Evolutionary conservation across 2,329 filamentous ascomycete genomes (phyloP), one percentile per base, ranked within the genome.

Genomic region (Neurospora sp.): DNA sequence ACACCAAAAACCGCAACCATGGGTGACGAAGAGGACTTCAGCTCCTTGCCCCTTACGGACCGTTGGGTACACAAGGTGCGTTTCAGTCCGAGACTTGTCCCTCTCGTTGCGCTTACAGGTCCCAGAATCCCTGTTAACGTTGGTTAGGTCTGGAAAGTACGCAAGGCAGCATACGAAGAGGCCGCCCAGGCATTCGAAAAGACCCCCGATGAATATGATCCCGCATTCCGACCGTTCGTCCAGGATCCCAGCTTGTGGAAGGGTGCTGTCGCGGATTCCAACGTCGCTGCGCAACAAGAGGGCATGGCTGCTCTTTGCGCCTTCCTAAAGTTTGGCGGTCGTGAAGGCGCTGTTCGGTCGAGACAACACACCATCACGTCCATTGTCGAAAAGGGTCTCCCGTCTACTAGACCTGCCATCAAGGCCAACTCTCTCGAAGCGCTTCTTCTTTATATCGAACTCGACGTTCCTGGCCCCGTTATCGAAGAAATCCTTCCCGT

Each of bases 271-370:
- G 89, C 90, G 75, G 96, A 99, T 81, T 96, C 94, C 69, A 99
- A 99, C 77, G 96, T 99, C 70, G 96, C 95, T 19, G 96, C 96
- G 40, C 96, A 99, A 80, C 91, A 96, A 81, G 96, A 99, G 75
- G 96, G 92, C 72, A 88, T 99, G 66, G 89, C 87, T 66, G 91
- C 95, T 43, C 87, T 97, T 76, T 97, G 93, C 81, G 90, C 93
- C 1, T 99, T 98, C 79, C 85, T 99, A 70, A 95, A 98, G 78
- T 97, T 91, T 77, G 93, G 93, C 71, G 93, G 95, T 69, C 85
- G 87, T 70, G 91, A 96, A 75, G 90, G 91, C 70, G 92, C 91
- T 76, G 84, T 89, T 74, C 89, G 92, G 83, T 95, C 95, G 68
- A 89, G 96, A 72, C 85, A 86, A 67, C 83, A 88, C 33, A 93